Base-by-base conservation (phyloP, 208 protist genomes). In the Acanthamoeba castellanii region DNA sequence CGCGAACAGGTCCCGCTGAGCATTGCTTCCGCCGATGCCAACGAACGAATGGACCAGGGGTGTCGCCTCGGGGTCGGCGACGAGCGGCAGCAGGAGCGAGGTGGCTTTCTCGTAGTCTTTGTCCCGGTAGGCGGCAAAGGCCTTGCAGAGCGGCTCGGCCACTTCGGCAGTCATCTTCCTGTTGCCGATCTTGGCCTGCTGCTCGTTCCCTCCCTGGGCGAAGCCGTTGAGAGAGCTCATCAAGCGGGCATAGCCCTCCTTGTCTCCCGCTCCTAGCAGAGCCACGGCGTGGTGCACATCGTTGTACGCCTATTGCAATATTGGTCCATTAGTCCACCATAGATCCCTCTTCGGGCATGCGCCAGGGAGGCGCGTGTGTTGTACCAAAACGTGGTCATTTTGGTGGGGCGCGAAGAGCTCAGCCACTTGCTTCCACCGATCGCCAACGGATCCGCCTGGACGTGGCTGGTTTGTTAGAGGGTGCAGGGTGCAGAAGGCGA, bases 201-300 rank as follows among this genome's bases (percentile, higher is more conserved):
- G 27, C 16, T 20, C 30, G 61, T 70, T 70, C 25, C 61, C 61
- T 5, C 37, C 37, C 9, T n/a, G 13, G 47, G 22, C 20, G 37
- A 27, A 64, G 4, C 37, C 4, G 55, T 64, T 16, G 22, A 91
- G 50, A 3, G 55, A 72, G 30, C 45, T 59, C 22, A 72, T 27
- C 20, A 91, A 91, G 85, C 61, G 85, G 16, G 22, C 9, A 20
- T 52, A 45, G 18, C 52, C 61, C 5, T 72, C 55, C 27, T 91
- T 64, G 37, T 72, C 57, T 30, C 34, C 57, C 25, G 55, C 25
- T 72, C 85, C 85, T 0, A 64, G 57, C 30, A 72, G 34, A 25
- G 85, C 37, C 9, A 91, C 47, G 25, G 85, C 85, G 20, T 34
- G 27, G 34, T 91, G 85, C 16, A 91, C 85, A 47, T 91, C 85